Evolutionary conservation across 495 filamentous ascomycete genomes (phyloP).

Genomic region (Thozetella sp.): DNA sequence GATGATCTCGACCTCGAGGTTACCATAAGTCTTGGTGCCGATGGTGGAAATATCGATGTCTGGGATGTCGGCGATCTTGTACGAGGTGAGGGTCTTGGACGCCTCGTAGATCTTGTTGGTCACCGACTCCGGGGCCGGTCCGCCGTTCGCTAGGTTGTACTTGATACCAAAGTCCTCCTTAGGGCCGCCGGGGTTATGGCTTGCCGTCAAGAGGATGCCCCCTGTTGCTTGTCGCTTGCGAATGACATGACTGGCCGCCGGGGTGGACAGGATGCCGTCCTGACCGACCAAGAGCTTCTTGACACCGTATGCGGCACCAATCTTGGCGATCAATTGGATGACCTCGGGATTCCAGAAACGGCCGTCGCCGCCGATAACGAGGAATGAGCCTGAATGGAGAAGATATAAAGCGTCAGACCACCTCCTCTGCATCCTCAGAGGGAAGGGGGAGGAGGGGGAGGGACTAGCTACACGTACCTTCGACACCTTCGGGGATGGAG

Average conservation of each 20-base stretch:
- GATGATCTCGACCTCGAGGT: constrained; percentile 91
- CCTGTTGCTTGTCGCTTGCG: constrained; percentile 91
- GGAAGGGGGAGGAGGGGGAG: not conserved
- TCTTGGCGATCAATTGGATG: constrained; percentile 95
- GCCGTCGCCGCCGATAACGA: constrained; percentile 97
- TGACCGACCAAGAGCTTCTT: constrained; percentile 98
- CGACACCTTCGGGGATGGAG: constrained; percentile 91
- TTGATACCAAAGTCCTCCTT: constrained; percentile 98
- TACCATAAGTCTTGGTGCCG: constrained; percentile 80
- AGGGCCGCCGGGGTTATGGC: constrained; percentile 96
- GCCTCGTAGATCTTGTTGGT: constrained; percentile 97
- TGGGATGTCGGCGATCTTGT: constrained; percentile 88
- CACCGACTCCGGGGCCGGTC: constrained; percentile 90
- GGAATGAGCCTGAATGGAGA: constrained; percentile 61
- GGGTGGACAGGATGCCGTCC: constrained; percentile 93
- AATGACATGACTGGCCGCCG: constrained; percentile 94
- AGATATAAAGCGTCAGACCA: not conserved
- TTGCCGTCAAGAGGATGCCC: constrained; percentile 94
- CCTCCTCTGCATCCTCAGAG: not conserved
- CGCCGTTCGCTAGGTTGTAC: constrained; percentile 96
- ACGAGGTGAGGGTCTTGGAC: constrained; percentile 84
- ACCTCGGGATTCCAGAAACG: constrained; percentile 97
- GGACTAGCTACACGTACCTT: constrained; percentile 40
- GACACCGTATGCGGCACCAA: constrained; percentile 93
- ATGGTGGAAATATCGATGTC: constrained; percentile 83